Base-by-base conservation (phyloP, 2,329 filamentous ascomycete genomes). In the Ampelomyces quisqualis region DNA sequence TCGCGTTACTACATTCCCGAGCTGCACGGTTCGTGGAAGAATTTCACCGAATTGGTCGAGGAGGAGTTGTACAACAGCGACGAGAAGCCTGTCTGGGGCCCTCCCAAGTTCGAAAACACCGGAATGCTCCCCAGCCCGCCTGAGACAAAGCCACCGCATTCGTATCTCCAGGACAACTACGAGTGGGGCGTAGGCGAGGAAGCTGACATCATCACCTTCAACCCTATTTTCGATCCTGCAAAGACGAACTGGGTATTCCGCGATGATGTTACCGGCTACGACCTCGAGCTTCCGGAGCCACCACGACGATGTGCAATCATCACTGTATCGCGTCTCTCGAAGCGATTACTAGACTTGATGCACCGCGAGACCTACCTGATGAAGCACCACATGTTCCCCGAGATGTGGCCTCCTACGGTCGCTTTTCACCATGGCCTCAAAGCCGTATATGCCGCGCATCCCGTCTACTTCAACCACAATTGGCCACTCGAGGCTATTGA, bases 401-500 rank as follows among this genome's bases (percentile, higher is more conserved):
- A 91, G 63, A 90, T 91, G 86, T 86, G 83, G 45, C 81, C 86
- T 1, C 82, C 85, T 40, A 85, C 85, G 0, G 79, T 85, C 18
- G 81, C 85, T 0, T 75, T 91, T 13, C 79, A 89, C 48, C 86
- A 93, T 62, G 86, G 88, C 5, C 73, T 90, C 34, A 91, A 91
- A 70, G 82, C 85, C 4, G 84, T 89, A 3, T 88, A 84, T 58
- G 85, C 82, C 8, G 87, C 87, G 8, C 86, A 90, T 65, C 86
- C 87, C 1, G 80, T 90, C 32, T 90, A 83, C 66, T 87, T 89
- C 58, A 86, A 91, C 66, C 80, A 86, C 46, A 78, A 85, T 34
- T 90, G 85, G 85, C 71, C 73, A 13, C 60, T 74, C 11, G 67
- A 70, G 38, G 63, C 68, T 39, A 69, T 75, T 56, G 68, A 76